Base-by-base conservation (phyloP, 169 alveolate species). In the Plasmodium coatneyi region DNA sequence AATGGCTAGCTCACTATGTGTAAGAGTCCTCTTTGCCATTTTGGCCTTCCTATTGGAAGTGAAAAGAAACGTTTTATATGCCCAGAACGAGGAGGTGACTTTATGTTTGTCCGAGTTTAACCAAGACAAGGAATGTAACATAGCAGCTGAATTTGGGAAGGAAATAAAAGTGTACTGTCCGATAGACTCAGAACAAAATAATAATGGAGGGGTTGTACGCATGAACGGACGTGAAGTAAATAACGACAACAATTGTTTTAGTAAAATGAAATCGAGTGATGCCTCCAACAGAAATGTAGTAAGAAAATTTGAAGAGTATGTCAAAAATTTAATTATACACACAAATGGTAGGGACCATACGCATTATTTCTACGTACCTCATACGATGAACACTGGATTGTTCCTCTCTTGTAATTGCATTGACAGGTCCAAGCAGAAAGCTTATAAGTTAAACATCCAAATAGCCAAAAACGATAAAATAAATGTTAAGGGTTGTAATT, bases 401-500 rank as follows among this genome's bases (percentile, higher is more conserved):
- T n/a, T 16, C 43, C 46, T 54, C 19, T 81, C 89, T 16, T 81
- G 89, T 81, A 52, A 54, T 81, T 81, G 89, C 70, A 52, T 81
- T 81, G 89, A 81, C 41, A 54, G 60, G 71, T 32, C 34, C 9
- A 81, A 22, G 70, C 49, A 81, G 43, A 81, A 81, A 54, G 89
- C 54, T 0, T 39, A 52, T 46, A 81, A 28, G 71, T 52, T 81
- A 39, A 52, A 81, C 41, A 1, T 81, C n/a, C 74, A 81, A 56
- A 5, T 81, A 52, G 28, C 30, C 6, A 81, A 81, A 54, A 81
- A 81, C 30, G 70, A 22, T 0, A 22, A 32, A 12, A 30, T 28
- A 22, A 28, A 79, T 19, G 46, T 81, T 10, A 81, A 81, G 41
- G 78, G 89, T 12, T 81, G 89, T 81, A 81, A 54, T 56, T 81